Base-by-base conservation (phyloP, 345 rosid species). In the Corchorus olitorius region DNA sequence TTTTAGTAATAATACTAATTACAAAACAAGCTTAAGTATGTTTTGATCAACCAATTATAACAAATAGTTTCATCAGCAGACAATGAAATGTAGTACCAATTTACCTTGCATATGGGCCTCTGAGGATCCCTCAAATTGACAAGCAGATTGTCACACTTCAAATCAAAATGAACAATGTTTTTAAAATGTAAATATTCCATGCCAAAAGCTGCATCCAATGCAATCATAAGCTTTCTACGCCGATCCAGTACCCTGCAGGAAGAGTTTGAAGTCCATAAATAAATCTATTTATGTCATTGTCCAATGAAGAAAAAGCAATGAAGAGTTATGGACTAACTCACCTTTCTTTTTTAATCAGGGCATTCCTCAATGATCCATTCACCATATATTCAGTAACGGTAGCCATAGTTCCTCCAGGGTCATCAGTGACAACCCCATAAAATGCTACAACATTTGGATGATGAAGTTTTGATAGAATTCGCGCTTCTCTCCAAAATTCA, bases 391-490 rank as follows among this genome's bases (percentile, higher is more conserved):
- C 98, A 46, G 95, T 83, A 37, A 94, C 97, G 4, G 98, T 94
- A 19, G 97, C 94, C 90, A 91, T 87, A 62, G 97, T 91, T 81
- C 88, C 93, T 10, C 91, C 97, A 11, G 98, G 94, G 41, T 97
- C 97, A 87, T 94, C 89, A 13, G 92, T 97, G 65, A 91, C 97
- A 19, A 94, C 92, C 65, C 98, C 98, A 66, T 94, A 94, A 77
- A 93, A 91, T 39, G 98, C 94, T n/a, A 93, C 85, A 68, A 94
- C 97, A 66, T 94, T 94, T 33, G 98, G 98, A 85, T 94, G 98
- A 83, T 94, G 98, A 79, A 94, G 95, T 70, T 87, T 88, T 48
- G 98, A 91, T 58, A 94, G 82, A 80, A 94, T 94, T 58, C 81
- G 77, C 68, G 98, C 97, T 83, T 94, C 98, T 82, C 97, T 92